Conservation (phyloP, 176 grass and related monocot genomes). For the Otatea glauca region DNA sequence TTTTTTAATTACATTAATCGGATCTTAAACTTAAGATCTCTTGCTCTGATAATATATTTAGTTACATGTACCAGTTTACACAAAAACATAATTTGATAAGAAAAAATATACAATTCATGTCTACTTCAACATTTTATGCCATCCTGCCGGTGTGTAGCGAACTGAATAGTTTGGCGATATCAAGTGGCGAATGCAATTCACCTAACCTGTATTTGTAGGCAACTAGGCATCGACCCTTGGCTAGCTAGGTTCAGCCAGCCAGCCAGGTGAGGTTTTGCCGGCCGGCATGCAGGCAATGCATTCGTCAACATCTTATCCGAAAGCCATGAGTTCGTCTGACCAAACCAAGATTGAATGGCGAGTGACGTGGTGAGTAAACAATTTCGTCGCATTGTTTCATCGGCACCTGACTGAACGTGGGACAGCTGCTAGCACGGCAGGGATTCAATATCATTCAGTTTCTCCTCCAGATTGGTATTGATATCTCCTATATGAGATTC, state of each 20-base stretch:
- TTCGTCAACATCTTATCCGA: slow-evolving; percentile 35
- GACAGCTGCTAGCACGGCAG: no score
- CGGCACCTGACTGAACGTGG: neutral
- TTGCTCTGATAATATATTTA: no score
- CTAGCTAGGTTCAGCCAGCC: neutral
- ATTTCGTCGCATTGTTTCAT: neutral
- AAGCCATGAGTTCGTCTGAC: neutral
- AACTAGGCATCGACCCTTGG: neutral
- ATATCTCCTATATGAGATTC: no score
- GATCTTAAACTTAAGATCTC: no score
- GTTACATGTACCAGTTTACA: no score
- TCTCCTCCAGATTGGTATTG: neutral
- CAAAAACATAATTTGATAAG: no score
- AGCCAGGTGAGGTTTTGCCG: neutral
- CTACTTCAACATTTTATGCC: no score
- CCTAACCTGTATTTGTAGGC: neutral
- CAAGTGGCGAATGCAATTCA: neutral
- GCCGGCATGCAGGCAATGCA: no score
- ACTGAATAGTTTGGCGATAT: neutral
- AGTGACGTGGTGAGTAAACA: neutral
- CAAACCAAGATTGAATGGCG: neutral
- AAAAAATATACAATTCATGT: no score
- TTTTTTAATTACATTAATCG: no score
- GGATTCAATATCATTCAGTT: neutral
- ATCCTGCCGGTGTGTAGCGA: no score